Base-by-base conservation (phyloP, 2,329 filamentous ascomycete genomes). In the Zalaria sp. region DNA sequence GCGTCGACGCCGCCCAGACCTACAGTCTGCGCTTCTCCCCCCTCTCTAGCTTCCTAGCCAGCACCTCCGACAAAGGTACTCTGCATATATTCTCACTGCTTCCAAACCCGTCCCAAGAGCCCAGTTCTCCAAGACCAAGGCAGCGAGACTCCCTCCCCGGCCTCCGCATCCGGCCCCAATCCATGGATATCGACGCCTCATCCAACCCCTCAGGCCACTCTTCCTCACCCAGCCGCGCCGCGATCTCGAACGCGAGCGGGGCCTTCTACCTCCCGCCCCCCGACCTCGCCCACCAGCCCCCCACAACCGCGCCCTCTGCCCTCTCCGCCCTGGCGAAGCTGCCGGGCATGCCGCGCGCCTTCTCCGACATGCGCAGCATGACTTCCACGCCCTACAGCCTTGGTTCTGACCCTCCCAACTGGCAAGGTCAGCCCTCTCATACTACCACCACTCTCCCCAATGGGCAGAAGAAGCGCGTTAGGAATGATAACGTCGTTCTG, bases 61-160 rank as follows among this genome's bases (percentile, higher is more conserved):
- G 87, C 47, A 96, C 89, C 1, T 95, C 88, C 1, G 91, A 98
- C 68, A 98, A 96, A 63, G 88, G 85, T 4, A 98, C 88, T 0
- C 70, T 98, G 7, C 91, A 98, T 61, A 74, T 98, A 32, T 98
- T 95, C 57, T 87, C 96, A 55, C 71, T 95, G 1, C 81, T 81
- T 3, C 72, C 74, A 45, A 65, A 68, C 5, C 7, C 67, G 66
- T 39, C 65, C 63, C 47, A 58, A 43, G 45, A 42, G 43, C 40
- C 52, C 41, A 39, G 58, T 61, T 40, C 61, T 63, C 31, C 53
- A 49, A 58, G 56, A 29, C 44, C 51, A 31, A 49, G 51, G 3
- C 55, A 55, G 44, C 49, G 50, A 44, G 42, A 43, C 45, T 43
- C 34, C 45, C 44, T 37, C 45, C 52, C 46, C 34, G 31, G 35